phyloP scores from a whole-genome alignment of 225 moss, liverwort and hornwort species.

The Marchantia polymorpha region DNA sequence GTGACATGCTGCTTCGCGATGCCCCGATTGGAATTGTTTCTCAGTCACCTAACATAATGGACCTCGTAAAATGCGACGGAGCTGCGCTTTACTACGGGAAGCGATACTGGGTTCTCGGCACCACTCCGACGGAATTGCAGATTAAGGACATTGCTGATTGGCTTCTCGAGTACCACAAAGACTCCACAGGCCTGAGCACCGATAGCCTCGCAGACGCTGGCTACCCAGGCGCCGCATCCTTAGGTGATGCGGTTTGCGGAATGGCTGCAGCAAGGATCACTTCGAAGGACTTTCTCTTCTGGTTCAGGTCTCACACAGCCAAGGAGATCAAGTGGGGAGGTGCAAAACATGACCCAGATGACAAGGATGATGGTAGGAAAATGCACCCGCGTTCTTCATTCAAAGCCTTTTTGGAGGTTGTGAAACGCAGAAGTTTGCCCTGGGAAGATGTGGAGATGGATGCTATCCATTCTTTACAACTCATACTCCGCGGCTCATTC shows the following conservation, averaged over 20 bases:
- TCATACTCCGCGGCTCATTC: conserved; percentile 52
- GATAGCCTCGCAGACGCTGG: conserved; percentile 53
- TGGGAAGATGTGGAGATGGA: conserved; percentile 64
- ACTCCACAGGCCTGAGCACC: conserved; percentile 43
- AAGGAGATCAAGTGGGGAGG: conserved; percentile 59
- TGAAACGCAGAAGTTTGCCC: conserved; percentile 49
- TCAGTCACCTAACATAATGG: conserved; percentile 52
- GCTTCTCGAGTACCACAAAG: conserved; percentile 47
- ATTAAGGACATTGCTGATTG: conserved; percentile 54
- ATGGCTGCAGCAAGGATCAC: conserved; percentile 58
- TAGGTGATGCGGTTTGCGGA: conserved; percentile 56
- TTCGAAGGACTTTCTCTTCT: conserved; percentile 53
- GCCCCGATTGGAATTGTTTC: conserved; percentile 58
- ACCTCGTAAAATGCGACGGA: conserved; percentile 52
- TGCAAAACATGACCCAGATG: conserved; percentile 51
- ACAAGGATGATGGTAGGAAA: conserved; percentile 51
- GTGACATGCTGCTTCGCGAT: conserved; percentile 57
- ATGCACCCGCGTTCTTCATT: conserved; percentile 56
- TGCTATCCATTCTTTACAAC: conserved; percentile 54
- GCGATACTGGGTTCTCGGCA: conserved; percentile 47
- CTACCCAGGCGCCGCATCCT: conserved; percentile 42
- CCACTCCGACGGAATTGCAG: conserved; percentile 42
- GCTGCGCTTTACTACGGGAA: conserved; percentile 53
- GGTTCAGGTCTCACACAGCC: conserved; percentile 53
- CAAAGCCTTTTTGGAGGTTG: conserved; percentile 54